These are phyloP conservation scores for Ensete glaucum DNA, from an alignment of 176 grass and related monocot genomes.

Conservation along the genomic window DNA sequence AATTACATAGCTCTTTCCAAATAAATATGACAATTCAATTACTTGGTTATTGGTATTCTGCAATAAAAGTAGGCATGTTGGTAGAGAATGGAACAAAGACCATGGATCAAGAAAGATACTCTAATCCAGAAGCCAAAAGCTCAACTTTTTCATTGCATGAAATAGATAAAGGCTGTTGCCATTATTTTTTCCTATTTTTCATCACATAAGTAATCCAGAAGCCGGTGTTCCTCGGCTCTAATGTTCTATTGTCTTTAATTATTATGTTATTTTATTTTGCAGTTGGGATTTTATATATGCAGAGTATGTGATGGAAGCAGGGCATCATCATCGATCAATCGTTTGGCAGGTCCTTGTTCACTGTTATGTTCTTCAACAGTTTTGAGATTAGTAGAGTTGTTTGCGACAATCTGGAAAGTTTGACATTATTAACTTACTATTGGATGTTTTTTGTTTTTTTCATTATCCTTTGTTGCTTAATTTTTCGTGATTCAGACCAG, in stretches of 20 bases:
- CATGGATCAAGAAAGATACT: no score
- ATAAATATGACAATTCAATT: not conserved
- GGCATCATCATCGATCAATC: constrained; percentile 85
- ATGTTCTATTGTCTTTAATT: not conserved
- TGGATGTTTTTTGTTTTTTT: not conserved
- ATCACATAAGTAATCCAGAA: no score
- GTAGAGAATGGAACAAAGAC: no score
- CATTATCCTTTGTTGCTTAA: not conserved
- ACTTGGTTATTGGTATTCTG: not conserved
- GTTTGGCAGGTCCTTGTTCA: constrained; percentile 71
- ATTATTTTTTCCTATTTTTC: constrained; percentile 15
- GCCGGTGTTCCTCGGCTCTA: not conserved
- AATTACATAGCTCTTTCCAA: not conserved
- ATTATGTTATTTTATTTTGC: constrained; percentile 3
- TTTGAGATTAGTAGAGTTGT: not conserved
- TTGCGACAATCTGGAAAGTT: not conserved
- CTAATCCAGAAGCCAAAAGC: no score
- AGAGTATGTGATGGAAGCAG: constrained; percentile 80
- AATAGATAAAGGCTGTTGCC: no score
- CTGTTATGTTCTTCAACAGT: not conserved
- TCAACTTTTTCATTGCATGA: no score
- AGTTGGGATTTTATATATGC: constrained; percentile 99
- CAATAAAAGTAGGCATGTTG: no score
- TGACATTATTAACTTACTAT: not conserved
- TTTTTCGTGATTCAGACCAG: not conserved